phyloP scores from a whole-genome alignment of 2,329 filamentous ascomycete species.

The Thyridium curvatum region DNA sequence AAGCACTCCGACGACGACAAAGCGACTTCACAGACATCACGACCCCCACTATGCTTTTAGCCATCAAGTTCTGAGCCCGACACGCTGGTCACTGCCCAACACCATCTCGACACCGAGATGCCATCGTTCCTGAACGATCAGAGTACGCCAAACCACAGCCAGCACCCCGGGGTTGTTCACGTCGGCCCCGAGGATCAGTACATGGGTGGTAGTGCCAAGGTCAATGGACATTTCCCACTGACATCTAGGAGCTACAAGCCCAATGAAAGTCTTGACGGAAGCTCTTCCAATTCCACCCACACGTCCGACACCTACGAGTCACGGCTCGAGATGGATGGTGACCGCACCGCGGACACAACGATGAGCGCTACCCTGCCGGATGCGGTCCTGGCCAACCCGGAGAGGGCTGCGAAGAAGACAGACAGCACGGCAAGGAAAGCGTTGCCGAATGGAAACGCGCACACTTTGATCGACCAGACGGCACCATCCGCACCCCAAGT shows the following conservation, averaged over 20 bases:
- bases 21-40: too few species aligned
- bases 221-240: constrained; percentile 22
- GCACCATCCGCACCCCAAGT: not conserved
- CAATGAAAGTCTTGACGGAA: constrained; percentile 48
- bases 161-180: constrained; percentile 35
- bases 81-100: too few species aligned
- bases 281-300: constrained; percentile 45
- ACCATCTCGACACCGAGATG: constrained; percentile 28
- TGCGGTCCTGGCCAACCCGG: constrained; percentile 28
- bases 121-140: constrained; percentile 48
- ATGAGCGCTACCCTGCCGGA: constrained; percentile 26
- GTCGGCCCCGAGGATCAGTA: constrained; percentile 31
- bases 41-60: too few species aligned
- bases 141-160: constrained; percentile 32
- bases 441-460: constrained; percentile 14
- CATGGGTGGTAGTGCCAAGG: constrained; percentile 21
- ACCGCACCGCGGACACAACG: constrained; percentile 24
- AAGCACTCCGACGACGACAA: too few species aligned
- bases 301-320: constrained; percentile 45
- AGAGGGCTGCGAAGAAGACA: constrained; percentile 7
- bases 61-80: too few species aligned
- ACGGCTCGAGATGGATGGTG: constrained; percentile 35
- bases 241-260: constrained; percentile 34
- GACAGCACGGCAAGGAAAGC: constrained; percentile 10
- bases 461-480: constrained; percentile 19